Conservation (phyloP, 495 filamentous ascomycete species). For the Podospora appendiculata region DNA sequence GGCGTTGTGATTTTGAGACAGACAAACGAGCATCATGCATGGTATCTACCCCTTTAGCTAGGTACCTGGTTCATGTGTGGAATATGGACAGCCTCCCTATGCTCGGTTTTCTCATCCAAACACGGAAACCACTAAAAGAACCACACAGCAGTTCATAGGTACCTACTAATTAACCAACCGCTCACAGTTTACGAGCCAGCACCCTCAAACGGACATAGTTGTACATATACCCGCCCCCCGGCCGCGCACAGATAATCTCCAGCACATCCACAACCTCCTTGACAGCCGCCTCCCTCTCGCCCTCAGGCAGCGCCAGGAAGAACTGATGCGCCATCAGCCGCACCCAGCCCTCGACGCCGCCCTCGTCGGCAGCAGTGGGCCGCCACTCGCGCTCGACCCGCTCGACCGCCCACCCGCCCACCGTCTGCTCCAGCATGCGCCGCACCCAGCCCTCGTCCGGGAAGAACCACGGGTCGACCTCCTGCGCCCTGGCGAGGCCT, state of each 20-base stretch:
- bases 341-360: constrained; percentile 67
- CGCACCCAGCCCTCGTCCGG: constrained; percentile 51
- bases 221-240: constrained; percentile 52
- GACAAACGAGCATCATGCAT: too few species aligned
- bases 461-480: constrained; percentile 65
- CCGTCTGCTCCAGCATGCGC: constrained; percentile 40
- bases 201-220: constrained; percentile 69
- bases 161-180: too few species aligned
- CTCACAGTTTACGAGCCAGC: constrained; percentile 44
- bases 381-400: constrained; percentile 56
- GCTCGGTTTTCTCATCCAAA: too few species aligned
- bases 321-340: constrained; percentile 54
- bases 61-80: too few species aligned
- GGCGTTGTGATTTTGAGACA: too few species aligned
- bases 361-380: constrained; percentile 47
- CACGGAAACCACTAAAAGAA: too few species aligned
- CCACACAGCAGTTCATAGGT: too few species aligned
- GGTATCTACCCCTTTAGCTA: too few species aligned
- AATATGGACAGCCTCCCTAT: too few species aligned
- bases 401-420: constrained; percentile 54
- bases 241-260: constrained; percentile 43
- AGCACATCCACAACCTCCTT: constrained; percentile 51
- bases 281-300: constrained; percentile 45
- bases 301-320: constrained; percentile 40
- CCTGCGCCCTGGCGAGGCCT: constrained; percentile 36